These are phyloP conservation scores for Lasiosphaeria miniovina DNA, from an alignment of 495 filamentous ascomycete species.

Conservation along the genomic window DNA sequence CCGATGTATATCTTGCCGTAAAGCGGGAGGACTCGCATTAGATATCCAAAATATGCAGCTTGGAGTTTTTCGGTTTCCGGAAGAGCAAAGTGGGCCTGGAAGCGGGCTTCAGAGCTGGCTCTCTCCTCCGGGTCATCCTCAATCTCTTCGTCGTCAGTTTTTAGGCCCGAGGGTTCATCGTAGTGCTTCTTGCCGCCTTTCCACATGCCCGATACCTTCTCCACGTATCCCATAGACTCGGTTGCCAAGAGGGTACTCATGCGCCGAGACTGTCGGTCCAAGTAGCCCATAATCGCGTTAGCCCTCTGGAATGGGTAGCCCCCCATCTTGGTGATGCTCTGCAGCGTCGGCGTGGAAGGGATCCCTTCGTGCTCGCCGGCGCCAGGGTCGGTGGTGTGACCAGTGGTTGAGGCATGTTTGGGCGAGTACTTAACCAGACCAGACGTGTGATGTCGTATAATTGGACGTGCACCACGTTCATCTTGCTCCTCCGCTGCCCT, in stretches of 20 bases:
- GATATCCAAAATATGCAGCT: constrained; percentile 84
- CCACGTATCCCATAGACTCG: constrained; percentile 95
- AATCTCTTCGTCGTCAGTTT: constrained; percentile 58
- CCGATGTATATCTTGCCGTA: constrained; percentile 98
- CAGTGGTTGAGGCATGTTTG: constrained; percentile 34
- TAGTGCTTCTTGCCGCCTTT: constrained; percentile 89
- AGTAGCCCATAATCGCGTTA: constrained; percentile 76
- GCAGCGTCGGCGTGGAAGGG: constrained; percentile 56
- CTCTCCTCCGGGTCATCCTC: constrained; percentile 61
- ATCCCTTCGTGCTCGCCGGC: constrained; percentile 28
- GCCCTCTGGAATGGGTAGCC: constrained; percentile 82
- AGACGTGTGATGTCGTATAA: constrained; percentile 16
- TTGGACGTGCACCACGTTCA: constrained; percentile 5
- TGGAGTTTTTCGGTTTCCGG: constrained; percentile 80
- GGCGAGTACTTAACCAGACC: constrained; percentile 14
- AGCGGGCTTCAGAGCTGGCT: constrained; percentile 65
- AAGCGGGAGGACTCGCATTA: constrained; percentile 83
- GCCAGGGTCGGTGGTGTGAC: constrained; percentile 33
- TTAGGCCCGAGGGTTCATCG: constrained; percentile 65
- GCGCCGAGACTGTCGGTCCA: constrained; percentile 67
- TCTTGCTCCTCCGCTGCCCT: constrained; percentile 16
- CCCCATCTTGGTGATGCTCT: constrained; percentile 71
- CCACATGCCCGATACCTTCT: constrained; percentile 98
- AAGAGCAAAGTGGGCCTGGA: constrained; percentile 85
- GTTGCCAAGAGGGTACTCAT: constrained; percentile 86